Percentiles rank a stretch among this genome's conserved stretches.
Conservation (phyloP, 805 yeast species). For the Metschnikowia drakensbergensis region DNA sequence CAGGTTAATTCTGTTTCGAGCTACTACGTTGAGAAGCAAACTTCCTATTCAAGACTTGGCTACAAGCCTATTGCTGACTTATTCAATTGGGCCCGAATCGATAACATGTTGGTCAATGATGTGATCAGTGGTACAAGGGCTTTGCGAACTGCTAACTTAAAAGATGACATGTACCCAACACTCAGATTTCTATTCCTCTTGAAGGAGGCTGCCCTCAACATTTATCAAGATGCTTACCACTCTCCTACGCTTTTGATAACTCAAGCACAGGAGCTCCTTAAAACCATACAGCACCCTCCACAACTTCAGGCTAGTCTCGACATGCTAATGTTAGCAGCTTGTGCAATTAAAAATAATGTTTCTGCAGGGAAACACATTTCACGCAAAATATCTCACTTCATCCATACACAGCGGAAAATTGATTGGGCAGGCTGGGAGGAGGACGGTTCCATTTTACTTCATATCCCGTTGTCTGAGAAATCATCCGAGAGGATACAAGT, state of each 20-base stretch:
- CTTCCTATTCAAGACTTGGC: conserved; percentile 8
- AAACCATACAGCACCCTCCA: conserved; percentile 6
- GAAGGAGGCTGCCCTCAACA: conserved; percentile 26
- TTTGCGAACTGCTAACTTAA: conserved; percentile 14
- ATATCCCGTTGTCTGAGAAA: conserved; percentile 3
- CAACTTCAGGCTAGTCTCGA: conserved; percentile 33
- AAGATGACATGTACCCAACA: conserved; percentile 6
- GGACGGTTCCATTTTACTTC: conserved; percentile 20
- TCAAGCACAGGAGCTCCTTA: conserved; percentile 13
- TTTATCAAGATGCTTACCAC: conserved; percentile 27
- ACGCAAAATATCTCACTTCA: conserved; percentile 14
- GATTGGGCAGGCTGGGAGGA: conserved; percentile 28
- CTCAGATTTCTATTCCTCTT: conserved; percentile 24
- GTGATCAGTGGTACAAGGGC: conserved; percentile 23
- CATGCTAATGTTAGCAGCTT: conserved; percentile 23
- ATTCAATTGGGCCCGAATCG: conserved; percentile 29
- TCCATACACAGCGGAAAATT: conserved; percentile 17
- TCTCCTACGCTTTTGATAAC: conserved; percentile 17
- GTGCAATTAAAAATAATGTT: conserved; percentile 27
- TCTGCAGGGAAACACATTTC: conserved; percentile 22
- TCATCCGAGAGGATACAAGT: conserved; percentile 9
- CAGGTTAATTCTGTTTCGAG: conserved; percentile 6
- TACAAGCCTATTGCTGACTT: conserved; percentile 21
- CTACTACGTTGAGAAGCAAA: conserved; percentile 6
- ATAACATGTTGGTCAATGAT: conserved; percentile 27